These are phyloP conservation scores for Colletotrichum limetticola DNA, from an alignment of 2,329 filamentous ascomycete species.

Conservation along the genomic window DNA sequence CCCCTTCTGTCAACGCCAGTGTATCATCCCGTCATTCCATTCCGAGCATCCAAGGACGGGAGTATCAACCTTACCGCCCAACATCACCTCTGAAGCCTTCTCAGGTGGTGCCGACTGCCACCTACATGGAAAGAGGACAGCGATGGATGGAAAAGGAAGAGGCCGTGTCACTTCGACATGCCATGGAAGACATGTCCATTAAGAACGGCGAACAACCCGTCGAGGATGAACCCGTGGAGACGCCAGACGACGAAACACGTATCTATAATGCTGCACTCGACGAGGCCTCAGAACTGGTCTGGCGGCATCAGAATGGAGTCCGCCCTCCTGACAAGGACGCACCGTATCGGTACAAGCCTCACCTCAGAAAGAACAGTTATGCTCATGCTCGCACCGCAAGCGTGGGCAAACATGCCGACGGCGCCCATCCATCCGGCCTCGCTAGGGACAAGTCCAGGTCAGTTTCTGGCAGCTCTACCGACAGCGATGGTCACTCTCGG, in stretches of 20 bases:
- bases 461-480: conserved; percentile 63
- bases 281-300: conserved; percentile 83
- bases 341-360: conserved; percentile 74
- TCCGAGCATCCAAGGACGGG: conserved; percentile 55
- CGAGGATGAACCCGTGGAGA: conserved; percentile 3
- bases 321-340: conserved; percentile 66
- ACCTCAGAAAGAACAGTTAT: conserved; percentile 78
- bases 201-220: conserved; percentile 45
- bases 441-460: conserved; percentile 58
- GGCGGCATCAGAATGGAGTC: conserved; percentile 74
- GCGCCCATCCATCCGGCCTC: conserved; percentile 58
- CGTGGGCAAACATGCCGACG: conserved; percentile 60
- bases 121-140: conserved; percentile 79
- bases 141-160: conserved; percentile 87
- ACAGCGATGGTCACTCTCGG: conserved; percentile 54
- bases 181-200: conserved; percentile 79
- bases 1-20: conserved; percentile 47
- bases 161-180: conserved; percentile 74
- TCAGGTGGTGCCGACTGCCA: conserved; percentile 71
- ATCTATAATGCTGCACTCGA: conserved; percentile 78
- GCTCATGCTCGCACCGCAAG: conserved; percentile 73
- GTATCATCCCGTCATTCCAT: conserved; percentile 62
- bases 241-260: conserved; percentile 66
- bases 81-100: conserved; percentile 63
- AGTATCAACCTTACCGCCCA: conserved; percentile 61